Evolutionary conservation across 2,329 filamentous ascomycete genomes (phyloP), one percentile per base, ranked within the genome.

Genomic region (Ilyonectria mors-panacis): DNA sequence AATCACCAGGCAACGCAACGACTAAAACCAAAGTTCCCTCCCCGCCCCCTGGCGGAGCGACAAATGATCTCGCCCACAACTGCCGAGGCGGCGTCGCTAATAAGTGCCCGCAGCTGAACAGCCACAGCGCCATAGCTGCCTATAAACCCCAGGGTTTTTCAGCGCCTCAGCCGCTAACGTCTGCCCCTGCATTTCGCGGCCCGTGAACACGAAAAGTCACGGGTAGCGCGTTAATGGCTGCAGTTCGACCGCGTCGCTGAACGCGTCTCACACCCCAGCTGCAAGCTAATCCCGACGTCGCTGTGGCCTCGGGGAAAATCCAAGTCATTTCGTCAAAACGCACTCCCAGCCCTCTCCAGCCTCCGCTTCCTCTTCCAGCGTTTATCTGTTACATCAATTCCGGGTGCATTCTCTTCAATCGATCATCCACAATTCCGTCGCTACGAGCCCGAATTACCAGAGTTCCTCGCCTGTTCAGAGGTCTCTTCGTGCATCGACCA

Each of bases 191-290:
- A 45, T 15, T 57, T 45, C 37, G 30, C 35, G 17, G 21, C 59
- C 33, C 33, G 28, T 62, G 59, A 69, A 72, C 73, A 59, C 73
- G 71, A 73, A 73, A 68, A 73, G 65, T 69, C 71, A 75, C 71
- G 59, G 67, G 67, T 48, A 63, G 54, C 70, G 71, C 68, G 70
- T 74, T 67, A 70, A 73, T 68, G 61, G 63, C 57, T 68, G 53
- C 39, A 21, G 56, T 28, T 61, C 50, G 45, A 65, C 56, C 74
- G 74, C 74, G 74, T 73, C 68, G 51, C 63, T 63, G 30, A 64
- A 68, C 72, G 71, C 73, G 70, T 58, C 64, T 61, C 55, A 42
- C 47, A 42, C 57, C 60, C 55, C 68, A 60, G 59, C 65, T 67
- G 47, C 60, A 50, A 50, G 10, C 30, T 70, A 42, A 42, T 65